phyloP scores from a whole-genome alignment of 2,329 filamentous ascomycete species.

The Colletotrichum australisinense region DNA sequence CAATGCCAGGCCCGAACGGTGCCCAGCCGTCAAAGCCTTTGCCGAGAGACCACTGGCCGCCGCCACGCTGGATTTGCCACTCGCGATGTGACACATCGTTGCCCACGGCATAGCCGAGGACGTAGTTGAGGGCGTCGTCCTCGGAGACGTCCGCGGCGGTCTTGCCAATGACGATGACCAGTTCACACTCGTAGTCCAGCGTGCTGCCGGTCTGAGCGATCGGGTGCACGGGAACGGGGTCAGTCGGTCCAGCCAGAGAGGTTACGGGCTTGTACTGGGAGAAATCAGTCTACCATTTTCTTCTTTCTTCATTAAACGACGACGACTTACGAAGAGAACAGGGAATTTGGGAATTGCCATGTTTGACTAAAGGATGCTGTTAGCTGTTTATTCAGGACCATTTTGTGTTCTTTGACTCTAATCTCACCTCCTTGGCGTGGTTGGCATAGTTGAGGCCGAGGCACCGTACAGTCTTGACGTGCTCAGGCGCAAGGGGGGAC shows the following conservation, averaged over 20 bases:
- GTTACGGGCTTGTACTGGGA: constrained; percentile 74
- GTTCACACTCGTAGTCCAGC: constrained; percentile 84
- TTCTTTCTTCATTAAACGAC: no score
- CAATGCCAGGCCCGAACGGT: constrained; percentile 78
- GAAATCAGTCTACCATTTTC: not conserved
- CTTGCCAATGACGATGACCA: constrained; percentile 79
- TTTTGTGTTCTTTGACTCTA: not conserved
- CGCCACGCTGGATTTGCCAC: constrained; percentile 77
- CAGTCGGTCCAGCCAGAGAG: constrained; percentile 71
- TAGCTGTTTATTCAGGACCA: not conserved
- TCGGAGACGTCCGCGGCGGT: constrained; percentile 73
- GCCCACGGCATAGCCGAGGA: constrained; percentile 79
- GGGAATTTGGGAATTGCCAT: constrained; percentile 78
- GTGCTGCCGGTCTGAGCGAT: constrained; percentile 75
- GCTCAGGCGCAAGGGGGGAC: constrained; percentile 70
- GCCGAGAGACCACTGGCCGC: constrained; percentile 77
- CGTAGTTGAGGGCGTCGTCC: constrained; percentile 74
- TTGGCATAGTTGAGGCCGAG: constrained; percentile 79
- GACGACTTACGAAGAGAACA: constrained; percentile 71
- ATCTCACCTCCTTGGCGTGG: constrained; percentile 72
- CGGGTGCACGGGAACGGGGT: constrained; percentile 73
- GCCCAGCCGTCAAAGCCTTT: constrained; percentile 84
- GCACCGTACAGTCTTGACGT: constrained; percentile 76
- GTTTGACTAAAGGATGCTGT: constrained; percentile 57
- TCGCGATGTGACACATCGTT: constrained; percentile 86